phyloP scores from a whole-genome alignment of 805 yeast species.

The Candida germanica region DNA sequence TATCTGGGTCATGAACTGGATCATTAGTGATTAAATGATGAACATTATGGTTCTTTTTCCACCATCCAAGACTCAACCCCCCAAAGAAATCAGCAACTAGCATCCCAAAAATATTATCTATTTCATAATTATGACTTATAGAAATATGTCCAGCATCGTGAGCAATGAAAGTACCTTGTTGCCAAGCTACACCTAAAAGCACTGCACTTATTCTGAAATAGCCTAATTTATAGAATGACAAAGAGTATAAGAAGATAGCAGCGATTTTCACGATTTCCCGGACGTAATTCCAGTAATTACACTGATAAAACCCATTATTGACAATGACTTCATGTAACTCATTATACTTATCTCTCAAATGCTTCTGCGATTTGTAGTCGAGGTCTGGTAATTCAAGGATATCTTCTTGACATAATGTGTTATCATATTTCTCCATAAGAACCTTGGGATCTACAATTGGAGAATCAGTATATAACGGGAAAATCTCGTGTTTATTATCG shows the following conservation, averaged over 20 bases:
- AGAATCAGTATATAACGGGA: slow-evolving; percentile 27
- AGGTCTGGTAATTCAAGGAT: slow-evolving; percentile 56
- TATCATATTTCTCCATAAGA: slow-evolving; percentile 57
- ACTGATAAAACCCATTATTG: slow-evolving; percentile 61
- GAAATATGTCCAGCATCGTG: slow-evolving; percentile 90
- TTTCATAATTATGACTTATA: slow-evolving; percentile 74
- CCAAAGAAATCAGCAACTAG: slow-evolving; percentile 75
- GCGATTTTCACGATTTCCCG: slow-evolving; percentile 63
- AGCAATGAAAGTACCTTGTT: slow-evolving; percentile 80
- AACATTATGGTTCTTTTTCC: slow-evolving; percentile 93
- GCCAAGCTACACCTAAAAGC: slow-evolving; percentile 77
- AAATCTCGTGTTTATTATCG: slow-evolving; percentile 30
- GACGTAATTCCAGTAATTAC: slow-evolving; percentile 71
- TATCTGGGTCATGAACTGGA: slow-evolving; percentile 92
- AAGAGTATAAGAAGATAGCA: slow-evolving; percentile 49
- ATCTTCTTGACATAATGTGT: slow-evolving; percentile 52
- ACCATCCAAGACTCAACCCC: slow-evolving; percentile 91
- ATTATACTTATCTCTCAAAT: slow-evolving; percentile 55
- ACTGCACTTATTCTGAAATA: slow-evolving; percentile 58
- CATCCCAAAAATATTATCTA: slow-evolving; percentile 74
- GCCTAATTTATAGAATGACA: slow-evolving; percentile 44
- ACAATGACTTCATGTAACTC: slow-evolving; percentile 55
- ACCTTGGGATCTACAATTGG: slow-evolving; percentile 54
- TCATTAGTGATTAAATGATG: slow-evolving; percentile 90
- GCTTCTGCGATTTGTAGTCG: slow-evolving; percentile 64